These are phyloP conservation scores for Candida boleticola DNA, from an alignment of 805 yeast species.

Conservation along the genomic window DNA sequence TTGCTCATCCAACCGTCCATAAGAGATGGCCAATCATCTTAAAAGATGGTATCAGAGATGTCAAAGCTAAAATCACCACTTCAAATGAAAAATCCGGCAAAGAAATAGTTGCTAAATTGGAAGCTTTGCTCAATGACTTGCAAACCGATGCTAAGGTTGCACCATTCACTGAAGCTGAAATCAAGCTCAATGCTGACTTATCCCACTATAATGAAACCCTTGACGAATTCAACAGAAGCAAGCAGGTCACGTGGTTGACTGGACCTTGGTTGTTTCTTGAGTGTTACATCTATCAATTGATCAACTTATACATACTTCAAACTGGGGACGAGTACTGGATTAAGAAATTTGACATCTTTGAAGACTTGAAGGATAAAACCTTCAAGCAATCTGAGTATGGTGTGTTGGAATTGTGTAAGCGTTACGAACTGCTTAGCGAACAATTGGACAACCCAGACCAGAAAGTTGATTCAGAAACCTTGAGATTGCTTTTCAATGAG, in stretches of 20 bases:
- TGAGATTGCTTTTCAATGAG: constrained; percentile 69
- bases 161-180: constrained; percentile 25
- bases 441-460: constrained; percentile 31
- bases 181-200: constrained; percentile 48
- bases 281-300: constrained; percentile 73
- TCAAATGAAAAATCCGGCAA: constrained; percentile 45
- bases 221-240: constrained; percentile 22
- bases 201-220: constrained; percentile 59
- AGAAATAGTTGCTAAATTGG: constrained; percentile 40
- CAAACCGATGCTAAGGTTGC: constrained; percentile 30
- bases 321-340: constrained; percentile 37
- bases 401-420: constrained; percentile 73
- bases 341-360: constrained; percentile 71
- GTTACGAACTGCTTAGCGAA: constrained; percentile 37
- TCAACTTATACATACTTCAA: constrained; percentile 43
- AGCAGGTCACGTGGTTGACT: constrained; percentile 61
- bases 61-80: constrained; percentile 33
- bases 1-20: constrained; percentile 77
- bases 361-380: constrained; percentile 65
- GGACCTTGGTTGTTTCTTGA: constrained; percentile 93
- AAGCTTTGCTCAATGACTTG: constrained; percentile 44
- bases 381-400: constrained; percentile 75
- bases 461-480: constrained; percentile 35
- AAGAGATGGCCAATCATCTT: constrained; percentile 87
- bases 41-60: constrained; percentile 64